These are phyloP conservation scores for Cordyceps cicadae DNA, from an alignment of 2,329 filamentous ascomycete species.

Conservation along the genomic window DNA sequence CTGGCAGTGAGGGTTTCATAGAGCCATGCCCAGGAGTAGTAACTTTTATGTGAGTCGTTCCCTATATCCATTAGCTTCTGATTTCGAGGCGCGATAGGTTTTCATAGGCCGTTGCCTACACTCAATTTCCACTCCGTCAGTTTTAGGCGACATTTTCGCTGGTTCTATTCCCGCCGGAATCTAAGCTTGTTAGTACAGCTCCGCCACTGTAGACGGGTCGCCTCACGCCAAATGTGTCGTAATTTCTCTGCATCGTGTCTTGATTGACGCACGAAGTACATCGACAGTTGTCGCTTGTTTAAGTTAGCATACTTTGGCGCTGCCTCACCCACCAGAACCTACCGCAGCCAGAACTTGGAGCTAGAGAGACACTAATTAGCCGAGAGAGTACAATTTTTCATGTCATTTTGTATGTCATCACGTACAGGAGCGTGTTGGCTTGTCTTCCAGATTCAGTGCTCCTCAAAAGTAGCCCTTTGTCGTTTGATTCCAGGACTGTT, in stretches of 20 bases:
- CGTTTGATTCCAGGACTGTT: conserved; percentile 1
- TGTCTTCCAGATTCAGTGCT: neutral
- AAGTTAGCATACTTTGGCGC: neutral
- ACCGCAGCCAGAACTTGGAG: conserved; percentile 11
- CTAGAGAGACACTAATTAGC: neutral
- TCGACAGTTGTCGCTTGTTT: conserved; percentile 34
- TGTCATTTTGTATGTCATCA: neutral
- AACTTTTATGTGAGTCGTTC: conserved; percentile 61
- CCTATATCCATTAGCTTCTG: conserved; percentile 36
- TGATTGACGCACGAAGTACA: conserved; percentile 33
- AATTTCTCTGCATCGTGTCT: conserved; percentile 34
- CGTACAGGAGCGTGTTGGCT: conserved; percentile 11
- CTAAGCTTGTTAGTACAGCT: conserved; percentile 17
- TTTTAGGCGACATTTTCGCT: conserved; percentile 19
- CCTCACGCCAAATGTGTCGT: conserved; percentile 32
- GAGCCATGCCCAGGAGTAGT: conserved; percentile 53
- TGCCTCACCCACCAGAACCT: neutral
- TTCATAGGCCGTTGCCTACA: conserved; percentile 20
- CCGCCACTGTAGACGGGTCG: neutral
- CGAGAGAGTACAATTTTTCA: neutral
- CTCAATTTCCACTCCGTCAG: conserved; percentile 24
- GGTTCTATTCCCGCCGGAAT: conserved; percentile 25
- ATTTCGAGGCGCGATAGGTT: neutral
- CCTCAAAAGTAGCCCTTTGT: conserved; percentile 1
- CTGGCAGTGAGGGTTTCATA: conserved; percentile 8